Evolutionary conservation across 2,329 filamentous ascomycete genomes (phyloP), one percentile per base, ranked within the genome.

Genomic region (Aspergillus vadensis): DNA sequence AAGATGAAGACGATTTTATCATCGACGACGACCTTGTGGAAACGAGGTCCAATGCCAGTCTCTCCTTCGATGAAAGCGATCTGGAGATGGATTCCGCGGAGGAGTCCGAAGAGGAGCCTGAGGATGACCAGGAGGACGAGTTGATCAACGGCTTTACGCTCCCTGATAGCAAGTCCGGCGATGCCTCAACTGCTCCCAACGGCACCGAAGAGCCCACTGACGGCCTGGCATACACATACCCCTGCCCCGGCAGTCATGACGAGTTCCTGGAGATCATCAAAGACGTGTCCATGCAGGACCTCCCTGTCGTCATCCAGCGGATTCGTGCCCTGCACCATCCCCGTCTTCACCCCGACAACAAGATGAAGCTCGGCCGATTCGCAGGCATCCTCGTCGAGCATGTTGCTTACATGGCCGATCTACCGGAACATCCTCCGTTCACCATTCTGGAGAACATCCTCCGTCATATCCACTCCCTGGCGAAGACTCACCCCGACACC

Each of bases 311-410:
- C 43, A 83, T 99, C 23, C 93, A 97, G 75, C 87, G 94, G 62
- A 95, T 99, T 69, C 88, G 95, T 76, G 90, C 93, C 12, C 80
- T 97, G n/a, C 90, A 98, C 73, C 92, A 98, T 72, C 91, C 94
- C 7, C 93, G 94, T 67, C 84, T 99, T 32, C 87, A 90, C 63
- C 86, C 86, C 65, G 87, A 89, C 61, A 97, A 99, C 79, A 97
- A 97, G 79, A 84, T 86, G 64, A 92, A 91, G 71, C 85, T 98
- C 14, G 81, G 82, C 75, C 86, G 61, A 7, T 84, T 84, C 61
- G 74, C 81, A 8, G 69, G 70, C 54, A 73, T 82, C 25, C 73
- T 84, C 6, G 76, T 83, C 17, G 74, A 82, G 59, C 86, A 89
- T 70, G 78, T 88, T n/a, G 78, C 80, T 2, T 84, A 86, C 69